These are phyloP conservation scores for Yarrowia divulgata DNA, from an alignment of 805 yeast species.

Conservation along the genomic window DNA sequence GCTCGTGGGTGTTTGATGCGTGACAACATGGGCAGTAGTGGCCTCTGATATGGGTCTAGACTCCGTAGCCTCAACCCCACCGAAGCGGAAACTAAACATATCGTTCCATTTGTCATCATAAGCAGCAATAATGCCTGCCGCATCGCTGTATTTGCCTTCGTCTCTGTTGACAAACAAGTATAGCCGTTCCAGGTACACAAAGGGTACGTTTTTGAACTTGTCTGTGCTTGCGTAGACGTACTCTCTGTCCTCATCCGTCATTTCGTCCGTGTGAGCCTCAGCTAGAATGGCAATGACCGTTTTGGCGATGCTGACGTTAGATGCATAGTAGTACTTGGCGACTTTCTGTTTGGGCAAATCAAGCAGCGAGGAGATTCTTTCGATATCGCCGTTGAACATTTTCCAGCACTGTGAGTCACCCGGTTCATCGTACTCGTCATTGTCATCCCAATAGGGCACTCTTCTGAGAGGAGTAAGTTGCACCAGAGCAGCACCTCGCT, in stretches of 20 bases:
- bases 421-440: constrained; percentile 8
- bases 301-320: constrained; percentile 17
- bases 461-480: constrained; percentile 23
- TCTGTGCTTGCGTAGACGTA: constrained; percentile 18
- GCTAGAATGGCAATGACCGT: constrained; percentile 14
- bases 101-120: constrained; percentile 26
- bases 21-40: not conserved
- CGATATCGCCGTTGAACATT: constrained; percentile 27
- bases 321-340: constrained; percentile 36
- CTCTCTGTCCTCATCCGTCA: constrained; percentile 12
- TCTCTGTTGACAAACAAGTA: constrained; percentile 20
- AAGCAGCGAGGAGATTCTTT: not conserved
- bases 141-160: constrained; percentile 1
- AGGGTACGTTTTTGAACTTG: constrained; percentile 8
- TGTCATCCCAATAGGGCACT: constrained; percentile 34
- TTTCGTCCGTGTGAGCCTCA: constrained; percentile 1
- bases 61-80: not conserved
- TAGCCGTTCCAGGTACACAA: constrained; percentile 13
- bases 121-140: constrained; percentile 8
- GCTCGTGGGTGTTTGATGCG: constrained; percentile 1
- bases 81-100: constrained; percentile 25
- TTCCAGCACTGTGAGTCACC: constrained; percentile 36
- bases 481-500: constrained; percentile 31
- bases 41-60: not conserved
- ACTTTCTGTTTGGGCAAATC: constrained; percentile 15